Evolutionary conservation across 2,329 filamentous ascomycete genomes (phyloP).

Genomic region (Xylaria sp.): DNA sequence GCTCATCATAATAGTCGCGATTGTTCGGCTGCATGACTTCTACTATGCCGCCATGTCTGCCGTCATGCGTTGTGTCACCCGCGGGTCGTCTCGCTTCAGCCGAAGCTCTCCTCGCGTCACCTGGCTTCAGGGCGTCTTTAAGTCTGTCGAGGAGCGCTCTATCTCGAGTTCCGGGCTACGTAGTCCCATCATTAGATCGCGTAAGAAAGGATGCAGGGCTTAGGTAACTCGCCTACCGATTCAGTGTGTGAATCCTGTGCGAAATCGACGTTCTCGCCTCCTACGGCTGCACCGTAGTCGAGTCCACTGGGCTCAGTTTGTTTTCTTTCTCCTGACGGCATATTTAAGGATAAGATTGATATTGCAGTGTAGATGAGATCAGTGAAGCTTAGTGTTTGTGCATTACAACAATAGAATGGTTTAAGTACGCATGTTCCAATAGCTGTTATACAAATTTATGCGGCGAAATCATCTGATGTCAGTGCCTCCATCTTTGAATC

Average conservation of each 20-base stretch:
- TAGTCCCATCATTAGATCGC: not conserved
- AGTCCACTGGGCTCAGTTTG: constrained; percentile 2
- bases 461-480: constrained; percentile 1
- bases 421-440: too few relatives aligned
- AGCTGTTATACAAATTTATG: not conserved
- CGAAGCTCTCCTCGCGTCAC: constrained; percentile 16
- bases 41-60: constrained; percentile 26
- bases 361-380: not conserved
- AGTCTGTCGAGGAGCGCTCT: constrained; percentile 33
- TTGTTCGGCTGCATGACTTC: constrained; percentile 27
- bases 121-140: constrained; percentile 34
- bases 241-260: constrained; percentile 16
- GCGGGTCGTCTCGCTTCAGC: not conserved
- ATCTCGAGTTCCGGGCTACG: constrained; percentile 31
- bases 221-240: constrained; percentile 12
- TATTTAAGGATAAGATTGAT: not conserved
- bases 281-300: constrained; percentile 33
- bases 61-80: constrained; percentile 20
- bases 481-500: constrained; percentile 10
- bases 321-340: constrained; percentile 24
- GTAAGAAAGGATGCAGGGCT: not conserved
- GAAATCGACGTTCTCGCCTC: constrained; percentile 28
- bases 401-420: not conserved
- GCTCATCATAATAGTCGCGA: constrained; percentile 28
- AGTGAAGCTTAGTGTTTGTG: not conserved